Conservation (phyloP, 2,329 filamentous ascomycete genomes). For the Pseudodiploospora longispora region DNA sequence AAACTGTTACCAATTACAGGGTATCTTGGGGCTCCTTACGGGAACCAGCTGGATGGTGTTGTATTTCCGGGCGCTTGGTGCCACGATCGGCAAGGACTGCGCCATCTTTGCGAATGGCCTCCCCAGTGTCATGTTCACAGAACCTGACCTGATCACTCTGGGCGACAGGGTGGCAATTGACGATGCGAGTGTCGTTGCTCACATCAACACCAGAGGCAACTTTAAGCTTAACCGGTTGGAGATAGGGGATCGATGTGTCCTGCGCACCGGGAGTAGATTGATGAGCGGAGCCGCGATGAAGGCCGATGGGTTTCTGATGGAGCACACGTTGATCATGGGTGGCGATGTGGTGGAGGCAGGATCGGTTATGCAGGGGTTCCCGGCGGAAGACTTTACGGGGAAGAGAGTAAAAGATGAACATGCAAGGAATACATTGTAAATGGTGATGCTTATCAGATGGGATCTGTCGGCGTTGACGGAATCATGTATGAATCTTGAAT, state of each 20-base stretch:
- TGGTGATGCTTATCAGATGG: no score
- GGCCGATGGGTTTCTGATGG: constrained; percentile 43
- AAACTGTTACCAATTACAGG: constrained; percentile 40
- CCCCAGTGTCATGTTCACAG: constrained; percentile 46
- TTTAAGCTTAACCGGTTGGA: constrained; percentile 45
- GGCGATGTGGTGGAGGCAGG: constrained; percentile 46
- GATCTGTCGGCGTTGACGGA: no score
- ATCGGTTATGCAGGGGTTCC: constrained; percentile 47
- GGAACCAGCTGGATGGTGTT: constrained; percentile 43
- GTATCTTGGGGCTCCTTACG: constrained; percentile 44
- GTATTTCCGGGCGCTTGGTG: constrained; percentile 47
- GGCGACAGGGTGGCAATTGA: constrained; percentile 46
- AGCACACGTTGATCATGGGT: constrained; percentile 50
- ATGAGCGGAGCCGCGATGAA: constrained; percentile 46
- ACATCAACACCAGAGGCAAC: constrained; percentile 49
- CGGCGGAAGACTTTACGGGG: constrained; percentile 20
- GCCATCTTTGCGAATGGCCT: constrained; percentile 45
- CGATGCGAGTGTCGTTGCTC: constrained; percentile 47
- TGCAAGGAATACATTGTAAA: no score
- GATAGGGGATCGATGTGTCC: constrained; percentile 43
- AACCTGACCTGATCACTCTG: constrained; percentile 46
- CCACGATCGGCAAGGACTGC: constrained; percentile 45
- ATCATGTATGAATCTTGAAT: no score
- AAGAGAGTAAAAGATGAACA: not conserved
- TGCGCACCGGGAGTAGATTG: constrained; percentile 43